A percentile compares a stretch with the other conserved stretches of the same genome.
Conservation (phyloP, 75 land plant genomes). For the Picea sitchensis region DNA sequence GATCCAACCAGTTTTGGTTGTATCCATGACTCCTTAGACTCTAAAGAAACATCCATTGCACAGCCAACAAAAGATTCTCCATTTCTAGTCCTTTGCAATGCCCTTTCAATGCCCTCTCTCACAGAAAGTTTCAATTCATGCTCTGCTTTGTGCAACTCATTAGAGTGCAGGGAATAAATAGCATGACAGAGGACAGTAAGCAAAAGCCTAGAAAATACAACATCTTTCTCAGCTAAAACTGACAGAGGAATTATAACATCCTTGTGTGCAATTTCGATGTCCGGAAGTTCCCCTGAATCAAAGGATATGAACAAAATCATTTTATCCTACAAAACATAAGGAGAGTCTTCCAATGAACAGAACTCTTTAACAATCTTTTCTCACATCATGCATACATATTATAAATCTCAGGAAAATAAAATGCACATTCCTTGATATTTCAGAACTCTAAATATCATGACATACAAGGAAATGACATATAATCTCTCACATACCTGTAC, state of each 20-base stretch:
- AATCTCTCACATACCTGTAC: constrained; percentile 24
- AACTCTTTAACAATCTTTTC: not conserved
- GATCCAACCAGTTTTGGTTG: constrained; percentile 36
- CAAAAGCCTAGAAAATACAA: constrained; percentile 40
- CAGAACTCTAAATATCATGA: not conserved
- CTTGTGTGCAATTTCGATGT: constrained; percentile 47
- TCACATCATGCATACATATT: not conserved
- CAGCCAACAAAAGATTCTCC: constrained; percentile 34
- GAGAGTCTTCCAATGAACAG: not conserved
- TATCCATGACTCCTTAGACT: constrained; percentile 35
- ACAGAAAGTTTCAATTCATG: constrained; percentile 19
- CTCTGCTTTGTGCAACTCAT: constrained; percentile 12
- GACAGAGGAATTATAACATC: constrained; percentile 40
- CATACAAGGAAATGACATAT: not conserved
- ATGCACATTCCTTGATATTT: not conserved
- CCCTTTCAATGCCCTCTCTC: constrained; percentile 32
- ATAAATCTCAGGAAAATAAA: not conserved
- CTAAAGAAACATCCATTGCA: constrained; percentile 30
- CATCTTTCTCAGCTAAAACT: constrained; percentile 39
- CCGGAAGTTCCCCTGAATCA: constrained; percentile 52
- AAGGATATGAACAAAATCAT: constrained; percentile 6
- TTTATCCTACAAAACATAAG: not conserved
- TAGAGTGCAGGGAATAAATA: constrained; percentile 22
- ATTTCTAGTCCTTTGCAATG: constrained; percentile 29
- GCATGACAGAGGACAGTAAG: constrained; percentile 28